Evolutionary conservation across 805 yeast genomes (phyloP).

Genomic region (Metschnikowia lunata): DNA sequence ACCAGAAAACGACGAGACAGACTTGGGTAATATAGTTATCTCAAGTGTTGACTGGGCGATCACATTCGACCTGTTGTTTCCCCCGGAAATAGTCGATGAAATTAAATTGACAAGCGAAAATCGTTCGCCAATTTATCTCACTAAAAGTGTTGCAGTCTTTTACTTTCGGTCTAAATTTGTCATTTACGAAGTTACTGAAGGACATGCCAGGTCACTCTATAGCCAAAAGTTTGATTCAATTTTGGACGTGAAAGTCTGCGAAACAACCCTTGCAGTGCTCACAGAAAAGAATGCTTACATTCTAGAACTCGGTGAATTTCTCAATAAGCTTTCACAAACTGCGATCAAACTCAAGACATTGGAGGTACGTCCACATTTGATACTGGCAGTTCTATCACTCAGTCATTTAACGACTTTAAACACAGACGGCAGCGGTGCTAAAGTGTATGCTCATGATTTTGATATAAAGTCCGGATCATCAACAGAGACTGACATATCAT

Average conservation of each 20-base stretch:
- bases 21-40: background rate
- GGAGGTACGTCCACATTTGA: background rate
- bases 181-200: background rate
- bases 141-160: constrained; percentile 1
- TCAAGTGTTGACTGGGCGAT: background rate
- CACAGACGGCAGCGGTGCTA: background rate
- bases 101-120: constrained; percentile 2
- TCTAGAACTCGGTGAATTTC: constrained; percentile 7
- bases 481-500: background rate
- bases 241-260: constrained; percentile 1
- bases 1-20: background rate
- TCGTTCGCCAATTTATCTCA: constrained; percentile 2
- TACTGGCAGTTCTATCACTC: background rate
- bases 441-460: background rate
- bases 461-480: background rate
- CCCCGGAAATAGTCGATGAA: constrained; percentile 1
- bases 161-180: constrained; percentile 2
- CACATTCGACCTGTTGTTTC: constrained; percentile 2
- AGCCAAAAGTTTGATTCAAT: constrained; percentile 3
- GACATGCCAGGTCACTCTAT: background rate
- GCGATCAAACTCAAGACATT: constrained; percentile 1
- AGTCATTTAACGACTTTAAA: constrained; percentile 1
- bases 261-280: constrained; percentile 6
- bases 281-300: constrained; percentile 2
- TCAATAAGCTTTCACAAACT: background rate